Percentiles rank a stretch among this genome's conserved stretches.
Conservation (phyloP, 768 basidiomycete genomes). For the Russula lepida region DNA sequence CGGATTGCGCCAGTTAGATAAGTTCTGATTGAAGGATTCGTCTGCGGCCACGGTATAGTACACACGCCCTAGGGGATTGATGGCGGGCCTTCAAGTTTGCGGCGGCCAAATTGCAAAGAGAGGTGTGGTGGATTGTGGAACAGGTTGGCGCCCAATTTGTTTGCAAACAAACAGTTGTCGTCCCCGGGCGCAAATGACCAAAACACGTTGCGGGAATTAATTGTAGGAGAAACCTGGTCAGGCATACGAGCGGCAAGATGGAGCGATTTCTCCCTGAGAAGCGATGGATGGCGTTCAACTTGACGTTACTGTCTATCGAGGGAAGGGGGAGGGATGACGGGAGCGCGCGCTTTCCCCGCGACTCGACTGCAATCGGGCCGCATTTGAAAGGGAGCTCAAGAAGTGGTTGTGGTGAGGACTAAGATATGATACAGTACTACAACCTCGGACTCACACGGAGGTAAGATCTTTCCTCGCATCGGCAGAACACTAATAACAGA, state of each 20-base stretch:
- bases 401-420: neutral
- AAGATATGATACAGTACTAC: too few relatives aligned
- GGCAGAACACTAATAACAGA: neutral
- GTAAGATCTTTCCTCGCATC: neutral
- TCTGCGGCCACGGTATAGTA: neutral
- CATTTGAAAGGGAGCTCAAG: neutral
- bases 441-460: constrained; percentile 4
- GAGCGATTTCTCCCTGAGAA: neutral
- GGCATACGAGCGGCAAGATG: too few relatives aligned
- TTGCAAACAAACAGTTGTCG: neutral
- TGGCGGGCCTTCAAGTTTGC: neutral
- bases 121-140: too few relatives aligned
- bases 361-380: constrained; percentile 9
- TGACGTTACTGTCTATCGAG: neutral
- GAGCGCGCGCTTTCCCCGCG: neutral
- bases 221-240: too few relatives aligned
- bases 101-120: neutral
- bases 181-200: neutral
- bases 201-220: neutral
- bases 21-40: neutral
- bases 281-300: neutral
- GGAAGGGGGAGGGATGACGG: neutral
- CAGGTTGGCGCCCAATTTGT: too few relatives aligned
- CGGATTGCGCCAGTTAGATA: neutral
- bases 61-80: too few relatives aligned